Base-by-base conservation (phyloP, 805 yeast species). In the Lachancea cidri region DNA sequence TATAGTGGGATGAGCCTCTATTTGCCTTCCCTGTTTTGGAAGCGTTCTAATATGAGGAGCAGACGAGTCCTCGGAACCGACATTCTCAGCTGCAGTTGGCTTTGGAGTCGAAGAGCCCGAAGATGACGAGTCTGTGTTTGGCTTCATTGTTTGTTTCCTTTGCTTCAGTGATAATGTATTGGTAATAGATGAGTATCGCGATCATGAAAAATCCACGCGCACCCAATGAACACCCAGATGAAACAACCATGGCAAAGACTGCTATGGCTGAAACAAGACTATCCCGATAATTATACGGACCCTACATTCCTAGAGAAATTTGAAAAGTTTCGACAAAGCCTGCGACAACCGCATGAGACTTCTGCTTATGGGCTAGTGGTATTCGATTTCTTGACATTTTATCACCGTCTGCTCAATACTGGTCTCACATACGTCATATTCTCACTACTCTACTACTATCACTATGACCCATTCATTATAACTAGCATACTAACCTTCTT, bases 221-320 rank as follows among this genome's bases (percentile, higher is more conserved):
- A 7, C 11, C 11, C 27, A 22, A 22, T 7, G 11, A 22, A 22
- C 27, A 22, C 7, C 7, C 36, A 9, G 19, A 44, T 46, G 50
- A 43, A 18, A 38, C 52, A 58, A 29, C 78, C 79, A 17, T 89
- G 98, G 98, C 74, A 82, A 54, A 84, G 93, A 54, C 74, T 88
- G 29, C 72, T 91, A 9, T 93, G 95, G 82, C 74, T 83, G 25
- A 73, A 76, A 43, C 96, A 89, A 58, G 83, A 83, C 11, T 89
- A 80, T 55, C 94, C 95, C 0, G 98, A 91, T 60, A 93, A 89
- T 62, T 86, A 86, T 64, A 91, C 95, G 1, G 94, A 88, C 57
- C 64, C 67, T 2, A 74, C 88, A 2, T 91, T 91, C 57, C 68
- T 89, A n/a, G 31, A 49, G 14, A 48, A 46, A 17, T 35, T 51